phyloP scores from a whole-genome alignment of 1,284 basidiomycete species.

The Wolfiporia cocos region DNA sequence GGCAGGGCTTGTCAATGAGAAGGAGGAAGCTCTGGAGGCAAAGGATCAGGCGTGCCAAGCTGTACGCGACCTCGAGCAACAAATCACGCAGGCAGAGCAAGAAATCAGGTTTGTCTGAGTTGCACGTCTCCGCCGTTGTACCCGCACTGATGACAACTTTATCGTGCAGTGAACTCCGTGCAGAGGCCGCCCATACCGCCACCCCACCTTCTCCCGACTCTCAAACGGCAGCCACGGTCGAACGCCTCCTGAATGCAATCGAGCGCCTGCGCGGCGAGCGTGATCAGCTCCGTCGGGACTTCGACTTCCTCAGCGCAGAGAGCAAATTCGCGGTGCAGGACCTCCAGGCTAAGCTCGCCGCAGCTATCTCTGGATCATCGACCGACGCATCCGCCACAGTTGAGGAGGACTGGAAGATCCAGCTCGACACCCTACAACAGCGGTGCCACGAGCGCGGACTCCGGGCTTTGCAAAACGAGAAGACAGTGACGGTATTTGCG shows the following conservation, averaged over 20 bases:
- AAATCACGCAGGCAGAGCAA: conserved; percentile 6
- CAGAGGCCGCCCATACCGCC: conserved; percentile 1
- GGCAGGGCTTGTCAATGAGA: conserved; percentile 34
- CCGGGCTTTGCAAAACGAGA: conserved; percentile 1
- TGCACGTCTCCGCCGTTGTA: conserved; percentile 10
- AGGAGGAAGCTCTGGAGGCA: conserved; percentile 39
- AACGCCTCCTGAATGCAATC: conserved; percentile 54
- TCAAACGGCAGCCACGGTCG: conserved; percentile 29
- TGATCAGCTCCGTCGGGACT: conserved; percentile 54
- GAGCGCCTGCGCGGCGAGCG: conserved; percentile 66
- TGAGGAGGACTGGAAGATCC: conserved; percentile 4
- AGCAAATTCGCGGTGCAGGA: conserved; percentile 60
- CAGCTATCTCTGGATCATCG: conserved; percentile 10
- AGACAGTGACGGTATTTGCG: conserved; percentile 12
- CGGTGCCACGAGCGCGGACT: too few species aligned
- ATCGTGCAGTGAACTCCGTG: conserved; percentile 13
- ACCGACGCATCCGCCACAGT: conserved; percentile 3
- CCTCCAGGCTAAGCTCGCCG: conserved; percentile 42
- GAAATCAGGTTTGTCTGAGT: conserved; percentile 24
- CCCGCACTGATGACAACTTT: too few species aligned
- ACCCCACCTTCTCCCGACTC: conserved; percentile 7
- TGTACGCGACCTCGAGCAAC: conserved; percentile 13
- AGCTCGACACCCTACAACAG: neutral
- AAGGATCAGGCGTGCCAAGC: conserved; percentile 31
- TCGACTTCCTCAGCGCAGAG: conserved; percentile 72